A percentile compares a stretch with the other conserved stretches of the same genome.
Evolutionary conservation across 2,329 filamentous ascomycete species (phyloP).

Genomic region (Pestalotiopsis sp.): DNA sequence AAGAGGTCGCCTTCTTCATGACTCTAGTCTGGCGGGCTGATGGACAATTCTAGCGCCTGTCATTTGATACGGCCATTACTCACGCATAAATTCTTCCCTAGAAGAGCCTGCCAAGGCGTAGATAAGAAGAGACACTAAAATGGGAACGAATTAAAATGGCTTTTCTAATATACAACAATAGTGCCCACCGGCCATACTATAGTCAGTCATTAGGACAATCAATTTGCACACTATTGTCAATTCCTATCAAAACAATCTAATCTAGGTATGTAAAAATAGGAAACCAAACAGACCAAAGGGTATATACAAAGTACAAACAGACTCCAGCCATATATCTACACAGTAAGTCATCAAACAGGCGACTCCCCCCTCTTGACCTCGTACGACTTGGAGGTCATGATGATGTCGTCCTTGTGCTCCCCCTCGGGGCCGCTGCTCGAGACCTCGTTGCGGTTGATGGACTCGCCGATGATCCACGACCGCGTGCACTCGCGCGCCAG

Average conservation of each 20-base stretch:
- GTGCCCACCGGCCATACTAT: not conserved
- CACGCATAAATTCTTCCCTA: not conserved
- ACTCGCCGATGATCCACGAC: conserved; percentile 17
- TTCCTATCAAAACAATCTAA: not conserved
- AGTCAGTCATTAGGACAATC: not conserved
- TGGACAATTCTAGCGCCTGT: not conserved
- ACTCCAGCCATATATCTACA: not conserved
- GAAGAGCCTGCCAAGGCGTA: not conserved
- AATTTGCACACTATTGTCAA: not conserved
- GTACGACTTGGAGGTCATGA: conserved; percentile 11
- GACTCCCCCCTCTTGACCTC: conserved; percentile 1
- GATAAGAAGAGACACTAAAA: not conserved
- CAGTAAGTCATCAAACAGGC: not conserved
- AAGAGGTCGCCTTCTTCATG: not conserved
- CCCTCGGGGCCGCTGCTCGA: not conserved
- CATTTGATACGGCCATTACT: not conserved
- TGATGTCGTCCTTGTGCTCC: conserved; percentile 4
- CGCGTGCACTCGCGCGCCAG: conserved; percentile 5
- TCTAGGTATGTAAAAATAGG: not conserved
- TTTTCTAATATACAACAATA: not conserved
- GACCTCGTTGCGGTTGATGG: not conserved
- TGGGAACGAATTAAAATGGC: not conserved
- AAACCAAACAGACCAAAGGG: not conserved
- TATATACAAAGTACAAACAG: not conserved
- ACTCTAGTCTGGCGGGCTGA: not conserved